Evolutionary conservation across 1,284 basidiomycete species (phyloP), one percentile per base, ranked within the genome.

Genomic region (Rhodofomes roseus): DNA sequence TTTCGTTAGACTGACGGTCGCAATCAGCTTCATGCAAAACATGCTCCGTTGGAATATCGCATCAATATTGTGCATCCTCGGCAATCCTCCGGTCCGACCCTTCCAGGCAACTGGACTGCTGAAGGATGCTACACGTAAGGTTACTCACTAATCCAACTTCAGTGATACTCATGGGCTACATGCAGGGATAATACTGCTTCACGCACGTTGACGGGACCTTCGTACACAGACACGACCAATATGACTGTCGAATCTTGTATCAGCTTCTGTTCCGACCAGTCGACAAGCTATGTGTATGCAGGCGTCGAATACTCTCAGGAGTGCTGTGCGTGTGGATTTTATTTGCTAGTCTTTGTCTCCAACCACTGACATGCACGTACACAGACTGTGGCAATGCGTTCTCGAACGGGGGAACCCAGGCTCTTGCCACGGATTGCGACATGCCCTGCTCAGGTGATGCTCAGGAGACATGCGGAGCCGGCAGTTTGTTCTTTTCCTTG

Each of bases 231-330:
- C 66, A 73, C 79, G 18, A 75, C 68, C 7, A 72, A 70, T n/a
- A 89, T 89, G 85, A 89, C 87, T 16, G 76, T 83, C 56, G 84
- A 87, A 68, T 73, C 74, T 9, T 91, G 89, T 70, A 81, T 89
- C 65, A 71, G 60, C 57, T 90, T 84, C 68, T 91, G 89, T 64
- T 74, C 78, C 23, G 59, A 70, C 22, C 74, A 78, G 58, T 62
- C 71, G 31, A 51, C 48, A 6, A 34, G 22, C 11, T 87, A 77
- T 65, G 72, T 85, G 61, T 89, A 82, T 63, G 85, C 88, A 37
- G 89, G 89, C 18, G 76, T 83, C 11, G 87, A 89, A 68, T 81
- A 74, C 62, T 75, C 73, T 1, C 74, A 77, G 59, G 81, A 87
- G 71, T 87, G 85, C 73, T 87, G 86, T 87, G 70, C 70, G 83